These are phyloP conservation scores for Podila epicladia DNA, from an alignment of 192 early-diverging fungal species.

Conservation along the genomic window DNA sequence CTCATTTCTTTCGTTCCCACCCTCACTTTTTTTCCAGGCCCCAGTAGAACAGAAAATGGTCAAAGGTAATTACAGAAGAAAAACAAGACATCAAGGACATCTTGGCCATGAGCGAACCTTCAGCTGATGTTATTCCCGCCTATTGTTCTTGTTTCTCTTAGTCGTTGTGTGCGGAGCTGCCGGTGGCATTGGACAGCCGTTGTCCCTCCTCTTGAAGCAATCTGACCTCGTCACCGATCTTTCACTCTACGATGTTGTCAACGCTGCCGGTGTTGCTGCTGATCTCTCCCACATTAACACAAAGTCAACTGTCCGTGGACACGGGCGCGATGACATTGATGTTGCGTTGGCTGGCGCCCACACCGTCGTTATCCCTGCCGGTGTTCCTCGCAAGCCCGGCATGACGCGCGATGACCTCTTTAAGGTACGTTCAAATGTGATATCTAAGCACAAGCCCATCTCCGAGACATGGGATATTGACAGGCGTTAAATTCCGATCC, in stretches of 20 bases:
- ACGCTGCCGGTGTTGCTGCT: slow-evolving; percentile 96
- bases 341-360: slow-evolving; percentile 77
- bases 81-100: too few species aligned
- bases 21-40: too few species aligned
- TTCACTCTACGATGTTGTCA: slow-evolving; percentile 94
- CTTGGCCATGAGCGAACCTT: not conserved
- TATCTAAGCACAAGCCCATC: not conserved
- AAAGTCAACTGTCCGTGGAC: slow-evolving; percentile 79
- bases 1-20: not conserved
- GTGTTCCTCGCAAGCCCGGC: slow-evolving; percentile 97
- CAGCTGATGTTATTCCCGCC: not conserved
- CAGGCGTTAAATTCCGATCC: not conserved
- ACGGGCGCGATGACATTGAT: slow-evolving; percentile 81
- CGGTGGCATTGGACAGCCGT: slow-evolving; percentile 98
- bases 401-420: slow-evolving; percentile 99
- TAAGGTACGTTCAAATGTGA: slow-evolving; percentile 58
- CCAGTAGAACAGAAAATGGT: too few species aligned
- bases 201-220: slow-evolving; percentile 94
- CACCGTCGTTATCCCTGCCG: slow-evolving; percentile 95
- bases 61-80: too few species aligned
- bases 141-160: slow-evolving; percentile 33
- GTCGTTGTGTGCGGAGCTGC: slow-evolving; percentile 81
- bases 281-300: slow-evolving; percentile 96
- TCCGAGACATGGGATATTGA: not conserved
- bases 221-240: slow-evolving; percentile 88